A percentile compares a stretch with the other conserved stretches of the same genome.
These are phyloP conservation scores for Mytilinidion resinicola DNA, from an alignment of 495 filamentous ascomycete species.

Conservation along the genomic window DNA sequence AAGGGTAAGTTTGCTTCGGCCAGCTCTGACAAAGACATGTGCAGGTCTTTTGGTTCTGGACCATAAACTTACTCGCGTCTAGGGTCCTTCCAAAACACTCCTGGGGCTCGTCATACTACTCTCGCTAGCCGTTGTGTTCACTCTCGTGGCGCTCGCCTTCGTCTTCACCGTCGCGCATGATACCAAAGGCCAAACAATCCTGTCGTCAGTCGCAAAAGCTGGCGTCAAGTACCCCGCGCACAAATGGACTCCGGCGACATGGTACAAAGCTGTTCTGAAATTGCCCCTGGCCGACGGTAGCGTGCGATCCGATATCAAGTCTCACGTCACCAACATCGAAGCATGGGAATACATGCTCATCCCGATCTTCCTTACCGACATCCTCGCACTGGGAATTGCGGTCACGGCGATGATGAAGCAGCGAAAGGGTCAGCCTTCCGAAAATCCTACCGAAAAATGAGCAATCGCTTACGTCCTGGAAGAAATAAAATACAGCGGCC, in stretches of 20 bases:
- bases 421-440: constrained; percentile 9
- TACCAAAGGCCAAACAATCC: constrained; percentile 41
- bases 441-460: constrained; percentile 11
- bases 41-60: neutral
- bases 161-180: constrained; percentile 34
- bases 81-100: constrained; percentile 38
- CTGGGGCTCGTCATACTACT: constrained; percentile 31
- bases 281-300: constrained; percentile 37
- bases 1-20: constrained; percentile 3
- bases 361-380: constrained; percentile 38
- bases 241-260: constrained; percentile 51
- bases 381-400: constrained; percentile 35
- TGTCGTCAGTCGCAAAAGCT: constrained; percentile 29
- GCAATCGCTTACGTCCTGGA: constrained; percentile 11
- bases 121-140: constrained; percentile 43
- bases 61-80: neutral
- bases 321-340: constrained; percentile 42
- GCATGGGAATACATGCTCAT: constrained; percentile 53
- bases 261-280: constrained; percentile 46
- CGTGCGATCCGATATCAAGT: constrained; percentile 36
- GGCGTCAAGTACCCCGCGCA: constrained; percentile 40
- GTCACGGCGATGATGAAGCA: constrained; percentile 10
- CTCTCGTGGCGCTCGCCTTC: constrained; percentile 43
- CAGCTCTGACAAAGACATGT: neutral
- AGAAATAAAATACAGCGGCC: neutral